Evolutionary conservation across 192 early-diverging fungal species (phyloP).

Genomic region (Umbelopsis vinacea): DNA sequence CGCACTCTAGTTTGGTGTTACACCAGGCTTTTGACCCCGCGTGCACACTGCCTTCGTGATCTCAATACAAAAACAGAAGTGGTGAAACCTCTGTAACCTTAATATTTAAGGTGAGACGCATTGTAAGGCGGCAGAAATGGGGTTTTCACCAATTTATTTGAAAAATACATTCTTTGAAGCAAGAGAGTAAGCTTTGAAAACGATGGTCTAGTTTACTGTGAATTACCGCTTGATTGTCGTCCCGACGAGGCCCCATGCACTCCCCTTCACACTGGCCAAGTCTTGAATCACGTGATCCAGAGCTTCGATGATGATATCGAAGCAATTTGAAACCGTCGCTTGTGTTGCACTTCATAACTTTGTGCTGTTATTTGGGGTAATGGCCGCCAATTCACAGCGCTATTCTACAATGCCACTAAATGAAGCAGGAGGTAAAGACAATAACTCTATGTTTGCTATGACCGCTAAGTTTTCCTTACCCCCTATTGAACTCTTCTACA

Average conservation of each 20-base stretch:
- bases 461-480: background rate
- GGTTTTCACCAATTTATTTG: no score
- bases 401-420: background rate
- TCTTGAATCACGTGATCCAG: no score
- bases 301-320: no score
- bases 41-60: conserved; percentile 1
- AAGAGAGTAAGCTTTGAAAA: no score
- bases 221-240: no score
- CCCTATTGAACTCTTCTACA: background rate
- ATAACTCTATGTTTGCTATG: background rate
- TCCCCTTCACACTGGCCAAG: no score
- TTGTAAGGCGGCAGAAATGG: no score
- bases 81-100: background rate
- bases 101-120: no score
- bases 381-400: conserved; percentile 1
- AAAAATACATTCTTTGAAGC: no score
- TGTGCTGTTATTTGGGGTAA: background rate
- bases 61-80: background rate
- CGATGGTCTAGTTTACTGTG: no score
- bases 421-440: background rate
- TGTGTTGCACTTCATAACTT: background rate
- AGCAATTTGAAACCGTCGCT: background rate
- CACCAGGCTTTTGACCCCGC: background rate
- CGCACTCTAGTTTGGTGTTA: background rate
- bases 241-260: no score